These are phyloP conservation scores for Debaryomycetaceae sp. DNA, from an alignment of 1,139 yeast genomes.

Conservation along the genomic window DNA sequence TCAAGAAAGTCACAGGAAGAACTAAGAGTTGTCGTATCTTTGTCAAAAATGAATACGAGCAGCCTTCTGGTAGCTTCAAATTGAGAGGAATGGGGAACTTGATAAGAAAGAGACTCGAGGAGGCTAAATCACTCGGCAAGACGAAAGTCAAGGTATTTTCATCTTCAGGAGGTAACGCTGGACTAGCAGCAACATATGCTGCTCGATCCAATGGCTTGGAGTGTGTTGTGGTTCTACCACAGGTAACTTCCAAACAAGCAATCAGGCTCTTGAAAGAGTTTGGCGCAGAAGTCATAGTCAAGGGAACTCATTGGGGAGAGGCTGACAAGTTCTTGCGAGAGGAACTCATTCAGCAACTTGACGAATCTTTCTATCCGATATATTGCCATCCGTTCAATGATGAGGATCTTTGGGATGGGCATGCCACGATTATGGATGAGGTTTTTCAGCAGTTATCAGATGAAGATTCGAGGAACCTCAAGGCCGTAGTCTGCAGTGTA, in stretches of 20 bases:
- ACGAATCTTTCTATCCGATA: slow-evolving; percentile 33
- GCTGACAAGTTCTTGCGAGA: slow-evolving; percentile 54
- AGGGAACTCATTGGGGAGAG: slow-evolving; percentile 62
- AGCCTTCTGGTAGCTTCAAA: slow-evolving; percentile 74
- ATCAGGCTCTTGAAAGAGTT: slow-evolving; percentile 31
- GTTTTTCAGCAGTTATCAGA: slow-evolving; percentile 37
- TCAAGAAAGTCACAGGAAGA: slow-evolving; percentile 12
- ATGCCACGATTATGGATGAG: slow-evolving; percentile 58
- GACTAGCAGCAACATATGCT: slow-evolving; percentile 69
- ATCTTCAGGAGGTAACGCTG: slow-evolving; percentile 79
- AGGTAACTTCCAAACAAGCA: slow-evolving; percentile 33
- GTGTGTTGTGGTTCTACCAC: slow-evolving; percentile 69
- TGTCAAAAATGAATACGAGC: slow-evolving; percentile 50
- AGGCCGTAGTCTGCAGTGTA: slow-evolving; percentile 62
- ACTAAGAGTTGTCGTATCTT: slow-evolving; percentile 40
- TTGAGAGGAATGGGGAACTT: slow-evolving; percentile 61
- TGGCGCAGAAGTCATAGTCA: slow-evolving; percentile 53
- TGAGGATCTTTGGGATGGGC: slow-evolving; percentile 67
- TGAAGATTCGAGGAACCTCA: slow-evolving; percentile 31
- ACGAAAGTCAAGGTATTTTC: slow-evolving; percentile 49
- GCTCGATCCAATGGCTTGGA: slow-evolving; percentile 41
- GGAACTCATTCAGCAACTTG: slow-evolving; percentile 29
- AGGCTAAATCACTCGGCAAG: slow-evolving; percentile 16
- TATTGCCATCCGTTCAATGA: slow-evolving; percentile 74
- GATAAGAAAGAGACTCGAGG: slow-evolving; percentile 26